phyloP scores from a whole-genome alignment of 78 protist species.

The Capsaspora owczarzaki region DNA sequence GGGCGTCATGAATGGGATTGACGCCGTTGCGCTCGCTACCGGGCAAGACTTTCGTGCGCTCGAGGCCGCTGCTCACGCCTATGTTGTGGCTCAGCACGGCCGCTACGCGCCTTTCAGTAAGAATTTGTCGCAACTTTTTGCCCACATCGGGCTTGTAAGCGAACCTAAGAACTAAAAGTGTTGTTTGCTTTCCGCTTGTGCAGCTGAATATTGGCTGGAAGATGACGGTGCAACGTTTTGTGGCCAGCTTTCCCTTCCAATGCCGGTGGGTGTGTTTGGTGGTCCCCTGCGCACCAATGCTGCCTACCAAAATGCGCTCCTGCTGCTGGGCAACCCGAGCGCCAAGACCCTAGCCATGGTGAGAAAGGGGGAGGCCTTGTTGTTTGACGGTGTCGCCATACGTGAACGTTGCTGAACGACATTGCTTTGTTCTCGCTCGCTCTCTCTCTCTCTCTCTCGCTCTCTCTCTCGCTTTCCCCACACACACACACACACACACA shows the following conservation, averaged over 20 bases:
- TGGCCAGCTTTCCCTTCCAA: constrained; percentile 12
- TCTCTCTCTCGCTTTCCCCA: no score
- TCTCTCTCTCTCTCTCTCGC: no score
- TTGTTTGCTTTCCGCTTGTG: no score
- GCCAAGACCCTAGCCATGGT: no score
- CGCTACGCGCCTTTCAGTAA: no score
- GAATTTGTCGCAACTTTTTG: no score
- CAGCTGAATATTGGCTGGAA: not conserved
- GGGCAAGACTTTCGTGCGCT: constrained; percentile 42
- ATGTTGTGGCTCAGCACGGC: not conserved
- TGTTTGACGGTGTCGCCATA: not conserved
- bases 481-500: no score
- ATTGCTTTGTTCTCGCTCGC: no score
- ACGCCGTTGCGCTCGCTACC: constrained; percentile 34
- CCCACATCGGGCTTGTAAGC: no score
- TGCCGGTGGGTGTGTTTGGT: constrained; percentile 10
- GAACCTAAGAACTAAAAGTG: no score
- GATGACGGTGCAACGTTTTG: not conserved
- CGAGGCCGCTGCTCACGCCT: constrained; percentile 18
- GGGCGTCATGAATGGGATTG: constrained; percentile 45
- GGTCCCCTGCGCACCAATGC: not conserved
- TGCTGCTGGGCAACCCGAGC: not conserved
- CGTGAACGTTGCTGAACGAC: no score
- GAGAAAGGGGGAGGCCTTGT: no score
- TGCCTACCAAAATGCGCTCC: not conserved